phyloP scores from a whole-genome alignment of 352 stramenopile genomes.

The Nothophytophthora sp. region DNA sequence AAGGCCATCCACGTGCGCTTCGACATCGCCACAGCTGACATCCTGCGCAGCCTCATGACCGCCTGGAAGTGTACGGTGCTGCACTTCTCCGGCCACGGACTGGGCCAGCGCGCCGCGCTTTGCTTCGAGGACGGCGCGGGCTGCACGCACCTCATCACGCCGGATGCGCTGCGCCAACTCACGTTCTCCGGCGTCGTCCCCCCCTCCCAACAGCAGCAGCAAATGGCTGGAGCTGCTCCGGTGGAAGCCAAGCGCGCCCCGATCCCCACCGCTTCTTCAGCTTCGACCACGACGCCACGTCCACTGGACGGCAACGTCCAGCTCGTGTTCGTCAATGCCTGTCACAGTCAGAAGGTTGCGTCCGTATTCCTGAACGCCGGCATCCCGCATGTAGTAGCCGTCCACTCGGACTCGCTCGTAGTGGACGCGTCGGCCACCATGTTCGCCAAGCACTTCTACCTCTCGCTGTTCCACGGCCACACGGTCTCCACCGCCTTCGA shows the following conservation, averaged over 20 bases:
- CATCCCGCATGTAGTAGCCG: conserved; percentile 91
- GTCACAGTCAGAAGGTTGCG: conserved; percentile 86
- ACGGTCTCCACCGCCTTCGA: conserved; percentile 73
- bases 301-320: conserved; percentile 41
- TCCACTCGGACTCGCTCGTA: conserved; percentile 78
- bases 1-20: conserved; percentile 80
- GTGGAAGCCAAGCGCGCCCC: conserved; percentile 13
- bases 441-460: conserved; percentile 88
- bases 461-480: conserved; percentile 75
- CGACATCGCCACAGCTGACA: conserved; percentile 78
- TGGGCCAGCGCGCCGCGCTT: conserved; percentile 65
- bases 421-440: conserved; percentile 76
- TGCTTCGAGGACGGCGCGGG: conserved; percentile 82
- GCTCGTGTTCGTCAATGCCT: conserved; percentile 85
- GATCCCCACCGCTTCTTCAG: too few species aligned
- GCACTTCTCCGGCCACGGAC: conserved; percentile 79
- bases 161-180: conserved; percentile 58
- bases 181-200: conserved; percentile 54
- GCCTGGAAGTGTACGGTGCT: conserved; percentile 73
- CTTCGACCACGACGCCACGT: conserved; percentile 3
- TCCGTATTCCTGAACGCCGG: conserved; percentile 88
- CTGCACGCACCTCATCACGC: conserved; percentile 76
- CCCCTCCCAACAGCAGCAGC: conserved; percentile 8
- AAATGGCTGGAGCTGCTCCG: conserved; percentile 15
- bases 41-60: conserved; percentile 77